Evolutionary conservation across 2,329 filamentous ascomycete genomes (phyloP), one percentile per base, ranked within the genome.

Genomic region (Mariannaea elegans): DNA sequence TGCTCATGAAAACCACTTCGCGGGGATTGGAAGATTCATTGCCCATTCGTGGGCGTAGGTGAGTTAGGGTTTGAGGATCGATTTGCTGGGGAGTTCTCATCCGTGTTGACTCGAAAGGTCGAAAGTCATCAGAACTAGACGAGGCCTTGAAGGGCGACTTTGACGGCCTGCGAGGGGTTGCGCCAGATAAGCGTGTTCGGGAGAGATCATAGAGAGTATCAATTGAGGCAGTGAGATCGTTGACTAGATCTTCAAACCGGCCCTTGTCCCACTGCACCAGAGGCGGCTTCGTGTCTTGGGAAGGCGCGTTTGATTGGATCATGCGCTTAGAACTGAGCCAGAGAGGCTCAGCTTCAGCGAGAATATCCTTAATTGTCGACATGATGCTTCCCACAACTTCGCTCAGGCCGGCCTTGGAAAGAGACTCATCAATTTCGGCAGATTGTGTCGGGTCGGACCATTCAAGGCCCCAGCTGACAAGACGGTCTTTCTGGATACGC

Each of bases 201-300:
- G 90, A 93, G 13, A 94, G 80, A 70, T 93, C 90, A 73, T 91
- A 93, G 1, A 94, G 82, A 0, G 89, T 92, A 75, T 94, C 91
- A 72, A 94, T 92, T 2, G 90, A 92, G 6, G 87, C 86, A 14
- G 90, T 93, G 64, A 94, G 79, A 69, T 94, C 90, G 63, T 85
- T 84, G 36, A 93, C 84, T 13, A 94, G 80, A 68, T 93, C 90
- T 68, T 91, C 87, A 67, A 94, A 93, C 54, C 89, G 85, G n/a
- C 80, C 79, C 73, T 89, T 90, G 76, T 92, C 88, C 82, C 87
- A 91, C 38, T 84, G 81, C 46, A 89, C 83, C 64, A 88, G 72
- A 0, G 83, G 78, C 5, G 77, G 75, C 71, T 89, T 89, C 50
- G 80, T 78, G 65, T 87, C 85, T 39, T 81, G 76, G 0, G 79